These are phyloP conservation scores for Hyaloscypha variabilis DNA, from an alignment of 495 filamentous ascomycete species.

Conservation along the genomic window DNA sequence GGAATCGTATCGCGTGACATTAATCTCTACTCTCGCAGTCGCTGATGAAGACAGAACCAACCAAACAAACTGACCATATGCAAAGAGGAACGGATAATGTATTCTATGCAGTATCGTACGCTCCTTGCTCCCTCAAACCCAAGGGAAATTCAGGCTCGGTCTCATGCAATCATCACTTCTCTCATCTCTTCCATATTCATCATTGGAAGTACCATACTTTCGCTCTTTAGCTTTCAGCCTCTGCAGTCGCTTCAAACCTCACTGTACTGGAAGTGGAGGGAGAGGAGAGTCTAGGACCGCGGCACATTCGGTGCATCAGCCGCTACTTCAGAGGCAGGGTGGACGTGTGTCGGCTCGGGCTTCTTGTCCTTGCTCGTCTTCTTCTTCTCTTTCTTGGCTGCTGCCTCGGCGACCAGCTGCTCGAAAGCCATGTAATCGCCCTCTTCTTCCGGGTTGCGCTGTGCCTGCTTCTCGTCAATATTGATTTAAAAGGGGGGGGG, in stretches of 20 bases:
- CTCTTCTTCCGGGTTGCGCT: slow-evolving; percentile 92
- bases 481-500: neutral
- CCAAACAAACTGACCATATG: neutral
- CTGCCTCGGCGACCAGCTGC: slow-evolving; percentile 94
- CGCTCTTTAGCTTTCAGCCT: neutral
- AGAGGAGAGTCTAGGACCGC: slow-evolving; percentile 20
- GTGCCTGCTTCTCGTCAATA: slow-evolving; percentile 62
- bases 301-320: slow-evolving; percentile 52
- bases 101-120: neutral
- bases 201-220: no score
- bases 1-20: neutral
- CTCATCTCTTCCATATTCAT: no score
- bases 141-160: neutral
- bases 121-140: neutral
- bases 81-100: neutral
- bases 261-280: neutral
- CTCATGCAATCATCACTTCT: neutral
- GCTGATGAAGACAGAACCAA: no score
- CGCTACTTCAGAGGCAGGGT: slow-evolving; percentile 24
- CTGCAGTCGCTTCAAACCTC: neutral
- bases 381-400: slow-evolving; percentile 87
- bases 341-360: slow-evolving; percentile 14
- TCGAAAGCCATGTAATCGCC: slow-evolving; percentile 99
- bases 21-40: neutral
- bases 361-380: slow-evolving; percentile 68